Base-by-base conservation (phyloP, 176 grass and related monocot species). In the Dendrocalamus sinicus region DNA sequence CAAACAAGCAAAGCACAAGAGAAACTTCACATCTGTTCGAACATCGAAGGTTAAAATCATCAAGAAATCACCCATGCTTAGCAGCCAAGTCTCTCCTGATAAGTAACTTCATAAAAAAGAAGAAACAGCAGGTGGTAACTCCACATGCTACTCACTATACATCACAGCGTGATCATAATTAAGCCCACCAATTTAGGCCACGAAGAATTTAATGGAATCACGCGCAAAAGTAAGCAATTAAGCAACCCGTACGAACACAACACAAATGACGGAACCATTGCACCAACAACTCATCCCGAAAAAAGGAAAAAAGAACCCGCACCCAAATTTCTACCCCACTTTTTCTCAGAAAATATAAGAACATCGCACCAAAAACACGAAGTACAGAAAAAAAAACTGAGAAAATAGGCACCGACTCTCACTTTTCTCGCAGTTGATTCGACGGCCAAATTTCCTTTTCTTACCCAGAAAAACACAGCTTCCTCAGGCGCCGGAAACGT, bases 171-270 rank as follows among this genome's bases (percentile, higher is more conserved):
- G 61, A 60, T 32, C 59, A 30, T 73, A 67, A 72, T 78, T 72
- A 53, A 52, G 70, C n/a, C 1, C 85, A 23, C 4, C 16, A 66
- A 68, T 87, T 87, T 19, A 57, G 26, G 50, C 1, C 68, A 26
- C 50, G 19, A 11, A 24, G 84, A 69, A 68, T 52, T 87, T 58
- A 91, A 76, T 84, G 13, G 81, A 80, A 76, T 88, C 89, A 88
- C 80, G 85, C 28, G 81, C 75, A 62, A 70, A 88, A 91, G 62
- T 14, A 77, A 91, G 62, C 9, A 77, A 5, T 12, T 12, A 28
- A 64, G 12, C 24, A 4, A 11, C 24, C 37, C 37, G 78, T 72
- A 90, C 78, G 72, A 78, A 59, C 67, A n/a, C 68, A 57, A 58
- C 70, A 16, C 9, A 28, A n/a, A 23, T 41, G 84, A 90, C 73